Conservation (phyloP, 1,284 basidiomycete species). For the Peniophora sp. region DNA sequence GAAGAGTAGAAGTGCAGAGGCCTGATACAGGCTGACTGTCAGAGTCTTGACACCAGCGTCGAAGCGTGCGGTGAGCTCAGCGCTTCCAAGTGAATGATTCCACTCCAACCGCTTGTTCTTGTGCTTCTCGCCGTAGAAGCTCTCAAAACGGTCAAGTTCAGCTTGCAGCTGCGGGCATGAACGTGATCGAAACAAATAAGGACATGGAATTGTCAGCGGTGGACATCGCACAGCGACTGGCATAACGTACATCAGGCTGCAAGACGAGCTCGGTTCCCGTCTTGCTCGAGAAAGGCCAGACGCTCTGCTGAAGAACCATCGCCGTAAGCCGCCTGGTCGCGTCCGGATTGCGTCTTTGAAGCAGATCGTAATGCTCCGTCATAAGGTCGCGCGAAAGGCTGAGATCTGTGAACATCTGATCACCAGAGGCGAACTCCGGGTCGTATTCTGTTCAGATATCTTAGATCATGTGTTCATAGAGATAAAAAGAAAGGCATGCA, state of each 20-base stretch:
- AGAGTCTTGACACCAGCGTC: conserved; percentile 45
- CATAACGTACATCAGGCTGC: conserved; percentile 37
- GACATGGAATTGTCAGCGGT: too few relatives aligned
- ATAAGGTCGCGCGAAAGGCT: conserved; percentile 66
- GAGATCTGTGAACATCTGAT: conserved; percentile 88
- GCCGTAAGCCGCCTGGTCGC: conserved; percentile 39
- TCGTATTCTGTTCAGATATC: conserved; percentile 58
- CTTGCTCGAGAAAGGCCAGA: conserved; percentile 64
- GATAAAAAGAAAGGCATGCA: conserved; percentile 19
- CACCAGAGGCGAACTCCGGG: conserved; percentile 81
- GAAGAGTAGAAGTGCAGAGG: conserved; percentile 85
- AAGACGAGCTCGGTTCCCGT: conserved; percentile 40
- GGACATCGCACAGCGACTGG: not conserved
- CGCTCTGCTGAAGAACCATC: conserved; percentile 69
- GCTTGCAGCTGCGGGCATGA: conserved; percentile 54
- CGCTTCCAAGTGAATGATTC: conserved; percentile 79
- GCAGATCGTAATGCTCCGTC: conserved; percentile 40
- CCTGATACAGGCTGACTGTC: conserved; percentile 87
- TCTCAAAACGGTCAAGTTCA: conserved; percentile 53
- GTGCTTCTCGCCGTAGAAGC: conserved; percentile 74
- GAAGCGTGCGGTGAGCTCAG: conserved; percentile 67
- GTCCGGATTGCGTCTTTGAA: conserved; percentile 11
- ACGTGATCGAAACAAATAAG: not conserved
- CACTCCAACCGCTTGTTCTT: conserved; percentile 68
- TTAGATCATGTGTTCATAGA: not conserved